These are phyloP conservation scores for Solanum boliviense DNA, from an alignment of 257 asterid genomes.

Conservation along the genomic window DNA sequence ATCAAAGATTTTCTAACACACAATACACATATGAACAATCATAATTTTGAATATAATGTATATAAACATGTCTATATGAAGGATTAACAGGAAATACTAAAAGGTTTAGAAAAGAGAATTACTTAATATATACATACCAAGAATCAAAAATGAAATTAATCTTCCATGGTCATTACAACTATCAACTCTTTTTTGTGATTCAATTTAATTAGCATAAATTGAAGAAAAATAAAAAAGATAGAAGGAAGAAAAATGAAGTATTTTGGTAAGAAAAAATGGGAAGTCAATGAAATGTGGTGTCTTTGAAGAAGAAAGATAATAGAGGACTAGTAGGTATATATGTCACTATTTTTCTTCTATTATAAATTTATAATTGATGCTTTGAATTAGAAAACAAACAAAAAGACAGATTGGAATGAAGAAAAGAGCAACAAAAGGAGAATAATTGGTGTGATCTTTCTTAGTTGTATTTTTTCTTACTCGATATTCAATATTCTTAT, in stretches of 20 bases:
- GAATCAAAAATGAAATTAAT: not conserved
- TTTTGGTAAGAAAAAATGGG: not conserved
- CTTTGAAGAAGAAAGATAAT: not conserved
- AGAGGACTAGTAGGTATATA: not conserved
- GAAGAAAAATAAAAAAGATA: not conserved
- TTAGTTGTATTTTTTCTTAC: not conserved
- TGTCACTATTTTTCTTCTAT: constrained; percentile 1
- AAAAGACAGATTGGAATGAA: constrained; percentile 34
- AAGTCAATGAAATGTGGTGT: not conserved
- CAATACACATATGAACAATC: not conserved
- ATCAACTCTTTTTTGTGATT: constrained; percentile 15
- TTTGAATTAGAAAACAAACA: constrained; percentile 19
- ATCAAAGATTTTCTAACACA: not conserved
- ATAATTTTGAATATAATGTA: not conserved
- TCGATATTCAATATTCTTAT: too few relatives aligned
- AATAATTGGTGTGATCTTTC: not conserved
- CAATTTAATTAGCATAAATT: not conserved
- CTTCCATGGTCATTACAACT: not conserved
- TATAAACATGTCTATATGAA: not conserved
- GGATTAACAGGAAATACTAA: not conserved
- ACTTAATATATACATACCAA: not conserved
- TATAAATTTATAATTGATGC: constrained; percentile 1
- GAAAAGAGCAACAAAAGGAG: not conserved
- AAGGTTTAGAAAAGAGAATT: constrained; percentile 6
- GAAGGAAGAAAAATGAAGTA: not conserved